phyloP scores from a whole-genome alignment of 495 filamentous ascomycete species.

The Cercophora scortea region DNA sequence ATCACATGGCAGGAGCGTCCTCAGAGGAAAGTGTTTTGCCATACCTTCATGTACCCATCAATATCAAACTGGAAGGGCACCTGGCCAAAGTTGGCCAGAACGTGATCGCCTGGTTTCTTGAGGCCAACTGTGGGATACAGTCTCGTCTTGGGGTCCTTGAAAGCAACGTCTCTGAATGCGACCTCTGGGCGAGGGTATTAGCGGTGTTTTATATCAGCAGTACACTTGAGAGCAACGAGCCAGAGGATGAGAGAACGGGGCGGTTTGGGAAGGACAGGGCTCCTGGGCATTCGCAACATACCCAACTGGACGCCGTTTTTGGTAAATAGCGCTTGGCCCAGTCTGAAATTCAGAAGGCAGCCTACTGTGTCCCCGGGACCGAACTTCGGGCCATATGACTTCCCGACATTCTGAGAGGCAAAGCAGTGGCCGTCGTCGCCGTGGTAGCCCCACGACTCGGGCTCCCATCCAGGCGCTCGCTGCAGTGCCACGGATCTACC shows the following conservation, averaged over 20 bases:
- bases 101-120: conserved; percentile 77
- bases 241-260: background rate
- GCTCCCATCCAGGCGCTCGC: conserved; percentile 88
- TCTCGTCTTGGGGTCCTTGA: conserved; percentile 51
- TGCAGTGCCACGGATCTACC: conserved; percentile 65
- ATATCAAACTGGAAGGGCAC: conserved; percentile 88
- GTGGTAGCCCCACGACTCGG: conserved; percentile 94
- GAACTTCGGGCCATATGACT: conserved; percentile 69
- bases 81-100: conserved; percentile 90
- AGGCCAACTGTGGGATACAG: conserved; percentile 89
- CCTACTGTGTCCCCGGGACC: conserved; percentile 70
- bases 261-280: background rate
- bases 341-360: conserved; percentile 89
- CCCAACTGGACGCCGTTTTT: conserved; percentile 80
- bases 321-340: conserved; percentile 84
- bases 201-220: background rate
- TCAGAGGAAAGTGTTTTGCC: background rate
- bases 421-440: conserved; percentile 92
- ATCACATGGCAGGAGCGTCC: background rate
- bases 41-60: conserved; percentile 74
- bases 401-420: conserved; percentile 63
- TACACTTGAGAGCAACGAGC: background rate
- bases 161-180: conserved; percentile 75
- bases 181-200: conserved; percentile 43
- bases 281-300: conserved; percentile 28